Percentiles rank a stretch among this genome's conserved stretches.
Evolutionary conservation across 495 filamentous ascomycete species (phyloP).

Genomic region (Daldinia decipiens): DNA sequence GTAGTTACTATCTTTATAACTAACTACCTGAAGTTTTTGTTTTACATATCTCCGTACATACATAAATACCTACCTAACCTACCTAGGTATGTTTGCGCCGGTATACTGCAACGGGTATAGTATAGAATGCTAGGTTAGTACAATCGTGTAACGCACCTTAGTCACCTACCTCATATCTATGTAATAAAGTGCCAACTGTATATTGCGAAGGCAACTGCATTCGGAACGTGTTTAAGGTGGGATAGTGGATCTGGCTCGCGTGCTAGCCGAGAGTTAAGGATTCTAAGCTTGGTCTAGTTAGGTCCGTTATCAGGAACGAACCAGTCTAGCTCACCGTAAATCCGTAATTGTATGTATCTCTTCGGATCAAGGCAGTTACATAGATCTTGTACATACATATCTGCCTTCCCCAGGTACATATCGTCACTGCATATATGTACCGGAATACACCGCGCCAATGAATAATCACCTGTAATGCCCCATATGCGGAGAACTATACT

Average conservation of each 20-base stretch:
- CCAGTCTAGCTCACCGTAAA: neutral
- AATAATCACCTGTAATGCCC: slow-evolving; percentile 16
- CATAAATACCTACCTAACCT: too few relatives aligned
- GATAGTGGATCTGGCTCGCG: slow-evolving; percentile 33
- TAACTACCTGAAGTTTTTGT: too few relatives aligned
- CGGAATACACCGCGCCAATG: slow-evolving; percentile 6
- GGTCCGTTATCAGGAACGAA: slow-evolving; percentile 23
- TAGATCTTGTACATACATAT: neutral
- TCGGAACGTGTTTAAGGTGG: slow-evolving; percentile 28
- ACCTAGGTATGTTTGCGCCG: too few relatives aligned
- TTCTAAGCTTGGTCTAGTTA: slow-evolving; percentile 21
- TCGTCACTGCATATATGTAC: neutral
- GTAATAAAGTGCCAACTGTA: neutral
- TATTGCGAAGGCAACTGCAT: slow-evolving; percentile 1
- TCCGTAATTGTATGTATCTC: neutral
- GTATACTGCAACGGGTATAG: too few relatives aligned
- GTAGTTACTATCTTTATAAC: too few relatives aligned
- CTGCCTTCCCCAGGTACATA: neutral
- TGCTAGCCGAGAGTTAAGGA: slow-evolving; percentile 16
- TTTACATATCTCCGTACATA: too few relatives aligned
- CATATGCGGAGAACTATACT: slow-evolving; percentile 19
- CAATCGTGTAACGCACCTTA: slow-evolving; percentile 16
- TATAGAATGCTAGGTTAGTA: neutral
- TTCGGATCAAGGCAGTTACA: neutral
- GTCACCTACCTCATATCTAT: too few relatives aligned